Percentiles rank a stretch among this genome's conserved stretches.
Conservation (phyloP, 2,329 filamentous ascomycete genomes). For the Whalleya microplaca region DNA sequence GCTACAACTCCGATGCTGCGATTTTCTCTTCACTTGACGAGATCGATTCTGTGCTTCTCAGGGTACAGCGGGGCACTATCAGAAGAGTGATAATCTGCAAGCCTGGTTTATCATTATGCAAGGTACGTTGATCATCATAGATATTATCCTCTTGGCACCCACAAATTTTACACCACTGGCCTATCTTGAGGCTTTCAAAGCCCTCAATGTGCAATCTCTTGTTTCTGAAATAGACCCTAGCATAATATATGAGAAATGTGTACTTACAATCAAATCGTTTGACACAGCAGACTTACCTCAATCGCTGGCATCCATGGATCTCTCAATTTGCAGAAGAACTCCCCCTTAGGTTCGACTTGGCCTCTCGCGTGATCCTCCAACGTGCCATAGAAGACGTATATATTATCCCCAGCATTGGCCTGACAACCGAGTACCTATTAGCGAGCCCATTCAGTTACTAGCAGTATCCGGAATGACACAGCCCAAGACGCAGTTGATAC, state of each 20-base stretch:
- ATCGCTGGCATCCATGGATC: constrained; percentile 37
- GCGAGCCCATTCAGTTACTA: background rate
- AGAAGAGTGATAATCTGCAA: too few species aligned
- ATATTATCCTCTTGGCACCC: too few species aligned
- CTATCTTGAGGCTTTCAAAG: background rate
- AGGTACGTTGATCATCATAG: too few species aligned
- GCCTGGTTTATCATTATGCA: too few species aligned
- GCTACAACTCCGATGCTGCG: too few species aligned
- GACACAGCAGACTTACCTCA: constrained; percentile 10
- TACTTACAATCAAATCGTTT: background rate
- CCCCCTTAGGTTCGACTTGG: constrained; percentile 36
- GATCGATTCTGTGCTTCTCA: too few species aligned
- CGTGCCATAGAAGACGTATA: constrained; percentile 37
- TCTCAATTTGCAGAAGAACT: constrained; percentile 35
- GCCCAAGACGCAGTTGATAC: constrained; percentile 15
- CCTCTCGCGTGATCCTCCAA: constrained; percentile 34
- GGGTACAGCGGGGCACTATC: too few species aligned
- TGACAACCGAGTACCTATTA: constrained; percentile 1
- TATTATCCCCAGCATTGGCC: constrained; percentile 33
- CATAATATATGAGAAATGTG: background rate
- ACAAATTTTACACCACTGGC: too few species aligned
- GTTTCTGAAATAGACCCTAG: background rate
- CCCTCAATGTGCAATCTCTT: background rate
- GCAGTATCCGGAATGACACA: too few species aligned
- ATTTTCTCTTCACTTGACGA: too few species aligned